Evolutionary conservation across 768 basidiomycete genomes (phyloP).

Genomic region (Leucocoprinus sp.): DNA sequence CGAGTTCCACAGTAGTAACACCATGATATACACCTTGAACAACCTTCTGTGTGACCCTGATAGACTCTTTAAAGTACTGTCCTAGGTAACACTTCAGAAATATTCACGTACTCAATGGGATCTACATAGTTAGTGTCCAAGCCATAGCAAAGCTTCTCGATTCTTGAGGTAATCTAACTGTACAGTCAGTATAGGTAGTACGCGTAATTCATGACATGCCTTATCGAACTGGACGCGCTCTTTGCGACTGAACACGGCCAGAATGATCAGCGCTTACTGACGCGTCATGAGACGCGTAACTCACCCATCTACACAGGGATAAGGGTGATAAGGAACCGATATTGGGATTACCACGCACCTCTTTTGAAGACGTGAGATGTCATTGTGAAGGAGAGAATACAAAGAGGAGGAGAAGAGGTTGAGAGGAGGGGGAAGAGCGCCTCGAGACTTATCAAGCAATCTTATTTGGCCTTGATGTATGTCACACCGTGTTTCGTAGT

Average conservation of each 20-base stretch:
- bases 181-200: conserved; percentile 12
- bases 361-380: conserved; percentile 27
- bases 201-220: conserved; percentile 32
- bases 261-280: conserved; percentile 15
- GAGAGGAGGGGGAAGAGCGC: background rate
- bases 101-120: conserved; percentile 69
- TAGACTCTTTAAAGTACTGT: background rate
- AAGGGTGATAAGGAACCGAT: conserved; percentile 10
- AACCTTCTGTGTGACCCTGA: conserved; percentile 85
- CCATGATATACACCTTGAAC: conserved; percentile 90
- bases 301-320: conserved; percentile 34
- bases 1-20: conserved; percentile 95
- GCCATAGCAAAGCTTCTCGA: conserved; percentile 92
- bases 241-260: conserved; percentile 51
- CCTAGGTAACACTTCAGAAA: conserved; percentile 5
- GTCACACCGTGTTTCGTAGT: no score
- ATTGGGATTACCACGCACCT: conserved; percentile 22
- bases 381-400: background rate
- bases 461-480: no score
- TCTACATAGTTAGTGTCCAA: conserved; percentile 89
- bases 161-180: conserved; percentile 72
- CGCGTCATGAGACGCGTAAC: conserved; percentile 34
- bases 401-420: no score
- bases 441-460: no score
- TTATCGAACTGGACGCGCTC: conserved; percentile 93